Evolutionary conservation across 257 asterid species (phyloP).

Genomic region (Solanum sitiens): DNA sequence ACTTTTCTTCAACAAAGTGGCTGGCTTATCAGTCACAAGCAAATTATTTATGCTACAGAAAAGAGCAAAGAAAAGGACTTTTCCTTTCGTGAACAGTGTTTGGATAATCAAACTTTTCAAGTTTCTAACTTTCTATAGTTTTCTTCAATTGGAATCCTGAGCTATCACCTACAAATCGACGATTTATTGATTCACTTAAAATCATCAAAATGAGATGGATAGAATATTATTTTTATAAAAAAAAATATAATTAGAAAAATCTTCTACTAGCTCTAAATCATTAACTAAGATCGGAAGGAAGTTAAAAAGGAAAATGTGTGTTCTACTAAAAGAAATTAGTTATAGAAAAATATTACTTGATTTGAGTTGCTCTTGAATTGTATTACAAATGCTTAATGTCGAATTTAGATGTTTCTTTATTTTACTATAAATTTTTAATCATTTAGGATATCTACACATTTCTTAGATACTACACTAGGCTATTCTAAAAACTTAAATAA

Average conservation of each 20-base stretch:
- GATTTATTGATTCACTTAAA: not conserved
- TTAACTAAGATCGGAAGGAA: too few relatives aligned
- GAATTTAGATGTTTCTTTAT: too few relatives aligned
- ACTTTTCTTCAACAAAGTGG: not conserved
- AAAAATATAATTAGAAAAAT: too few relatives aligned
- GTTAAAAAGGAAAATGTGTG: too few relatives aligned
- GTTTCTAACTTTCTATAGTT: not conserved
- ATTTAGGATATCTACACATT: not conserved
- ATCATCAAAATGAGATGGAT: not conserved
- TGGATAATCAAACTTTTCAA: not conserved
- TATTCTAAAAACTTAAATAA: not conserved
- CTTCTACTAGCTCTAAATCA: fast-evolving
- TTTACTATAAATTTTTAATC: not conserved
- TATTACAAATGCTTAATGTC: too few relatives aligned
- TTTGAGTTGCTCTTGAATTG: not conserved
- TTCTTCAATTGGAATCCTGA: not conserved
- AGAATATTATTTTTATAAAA: too few relatives aligned
- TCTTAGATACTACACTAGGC: not conserved
- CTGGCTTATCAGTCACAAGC: not conserved
- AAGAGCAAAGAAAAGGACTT: not conserved
- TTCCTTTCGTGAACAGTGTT: not conserved
- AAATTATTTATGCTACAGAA: not conserved
- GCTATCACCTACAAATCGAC: not conserved
- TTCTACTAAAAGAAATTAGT: not conserved
- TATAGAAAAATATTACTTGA: too few relatives aligned